Evolutionary conservation across 1,139 yeast species (phyloP).

Genomic region (Dujonia santamariae): DNA sequence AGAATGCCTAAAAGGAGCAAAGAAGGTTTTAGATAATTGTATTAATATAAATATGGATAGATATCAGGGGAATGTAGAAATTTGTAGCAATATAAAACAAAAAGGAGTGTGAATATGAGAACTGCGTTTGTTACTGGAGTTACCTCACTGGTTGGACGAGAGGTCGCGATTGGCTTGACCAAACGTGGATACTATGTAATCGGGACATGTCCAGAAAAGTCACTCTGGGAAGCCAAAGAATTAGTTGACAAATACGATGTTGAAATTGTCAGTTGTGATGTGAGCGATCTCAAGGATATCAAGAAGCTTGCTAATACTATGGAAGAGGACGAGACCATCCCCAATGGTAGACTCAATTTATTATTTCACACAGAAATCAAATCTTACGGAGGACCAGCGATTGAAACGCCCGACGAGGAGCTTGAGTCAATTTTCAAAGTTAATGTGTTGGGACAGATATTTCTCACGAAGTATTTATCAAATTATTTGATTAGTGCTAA

Average conservation of each 20-base stretch:
- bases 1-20: neutral
- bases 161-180: slow-evolving; percentile 24
- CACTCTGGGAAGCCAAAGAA: slow-evolving; percentile 23
- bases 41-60: neutral
- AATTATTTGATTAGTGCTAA: slow-evolving; percentile 29
- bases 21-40: neutral
- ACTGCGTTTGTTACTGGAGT: slow-evolving; percentile 39
- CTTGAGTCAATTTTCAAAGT: slow-evolving; percentile 26
- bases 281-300: slow-evolving; percentile 26
- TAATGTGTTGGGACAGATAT: slow-evolving; percentile 38
- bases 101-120: slow-evolving; percentile 9
- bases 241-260: slow-evolving; percentile 27
- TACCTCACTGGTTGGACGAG: slow-evolving; percentile 38
- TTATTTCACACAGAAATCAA: slow-evolving; percentile 37
- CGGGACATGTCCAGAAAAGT: slow-evolving; percentile 28
- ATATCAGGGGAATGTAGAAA: neutral
- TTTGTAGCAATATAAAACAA: neutral
- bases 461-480: slow-evolving; percentile 31
- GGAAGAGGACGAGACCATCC: slow-evolving; percentile 15
- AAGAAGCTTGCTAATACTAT: slow-evolving; percentile 21
- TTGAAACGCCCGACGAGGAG: slow-evolving; percentile 26
- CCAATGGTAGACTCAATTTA: slow-evolving; percentile 28
- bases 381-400: slow-evolving; percentile 29
- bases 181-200: slow-evolving; percentile 33
- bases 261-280: slow-evolving; percentile 30